Evolutionary conservation across 768 basidiomycete species (phyloP).

Genomic region (Leccinum variicolor): DNA sequence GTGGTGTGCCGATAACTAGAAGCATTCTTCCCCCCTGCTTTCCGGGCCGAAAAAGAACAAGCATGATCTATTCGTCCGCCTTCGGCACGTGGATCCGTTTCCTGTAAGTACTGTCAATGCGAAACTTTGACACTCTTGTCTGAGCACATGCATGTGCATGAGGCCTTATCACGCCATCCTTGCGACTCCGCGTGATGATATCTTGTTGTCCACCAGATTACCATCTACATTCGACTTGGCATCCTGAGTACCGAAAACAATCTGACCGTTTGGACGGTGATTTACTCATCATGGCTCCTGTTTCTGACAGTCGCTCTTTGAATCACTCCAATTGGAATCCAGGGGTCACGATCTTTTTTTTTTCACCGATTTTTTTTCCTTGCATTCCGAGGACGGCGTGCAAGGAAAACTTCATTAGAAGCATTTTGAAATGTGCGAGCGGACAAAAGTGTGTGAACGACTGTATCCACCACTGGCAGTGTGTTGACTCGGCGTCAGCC

Average conservation of each 20-base stretch:
- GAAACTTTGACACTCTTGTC: background rate
- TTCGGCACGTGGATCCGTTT: background rate
- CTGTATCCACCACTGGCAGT: too few species aligned
- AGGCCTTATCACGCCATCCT: constrained; percentile 10
- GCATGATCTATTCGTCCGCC: background rate
- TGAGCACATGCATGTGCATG: background rate
- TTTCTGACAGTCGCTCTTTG: background rate
- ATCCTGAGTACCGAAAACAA: background rate
- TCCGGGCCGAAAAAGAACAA: background rate
- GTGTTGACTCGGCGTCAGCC: background rate
- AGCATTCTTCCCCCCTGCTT: background rate
- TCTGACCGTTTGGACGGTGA: background rate
- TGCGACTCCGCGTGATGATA: constrained; percentile 15
- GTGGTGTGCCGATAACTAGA: background rate
- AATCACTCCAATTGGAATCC: background rate
- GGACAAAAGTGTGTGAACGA: too few species aligned
- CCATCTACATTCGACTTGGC: background rate
- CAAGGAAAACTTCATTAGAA: too few species aligned
- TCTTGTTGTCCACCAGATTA: background rate
- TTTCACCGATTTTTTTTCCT: background rate
- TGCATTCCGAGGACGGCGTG: background rate
- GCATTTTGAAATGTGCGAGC: background rate
- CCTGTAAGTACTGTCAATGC: constrained; percentile 3
- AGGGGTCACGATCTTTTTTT: background rate
- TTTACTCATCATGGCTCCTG: background rate